phyloP scores from a whole-genome alignment of 2,329 filamentous ascomycete species.

The Hypomyces perniciosus region DNA sequence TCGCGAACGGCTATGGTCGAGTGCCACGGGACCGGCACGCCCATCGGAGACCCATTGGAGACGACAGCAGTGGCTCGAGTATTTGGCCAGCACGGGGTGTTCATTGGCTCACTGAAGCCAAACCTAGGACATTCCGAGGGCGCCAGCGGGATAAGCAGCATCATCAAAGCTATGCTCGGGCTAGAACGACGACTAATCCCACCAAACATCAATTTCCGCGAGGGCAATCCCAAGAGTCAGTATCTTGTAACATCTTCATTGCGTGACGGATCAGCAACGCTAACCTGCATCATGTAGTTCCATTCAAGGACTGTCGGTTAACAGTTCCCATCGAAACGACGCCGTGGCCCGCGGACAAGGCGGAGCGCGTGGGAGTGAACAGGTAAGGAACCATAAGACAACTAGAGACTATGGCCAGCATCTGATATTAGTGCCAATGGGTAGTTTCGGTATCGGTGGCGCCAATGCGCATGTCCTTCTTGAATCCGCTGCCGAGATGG shows the following conservation, averaged over 20 bases:
- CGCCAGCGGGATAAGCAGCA: constrained; percentile 22
- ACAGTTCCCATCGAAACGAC: constrained; percentile 20
- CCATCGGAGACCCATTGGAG: constrained; percentile 38
- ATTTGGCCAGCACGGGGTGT: constrained; percentile 23
- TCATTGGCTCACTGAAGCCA: constrained; percentile 30
- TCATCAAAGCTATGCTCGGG: constrained; percentile 29
- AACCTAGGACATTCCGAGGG: constrained; percentile 35
- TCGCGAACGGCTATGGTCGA: constrained; percentile 27
- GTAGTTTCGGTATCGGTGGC: constrained; percentile 33
- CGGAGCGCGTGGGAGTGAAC: constrained; percentile 29
- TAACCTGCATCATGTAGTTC: constrained; percentile 10
- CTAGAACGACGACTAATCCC: constrained; percentile 27
- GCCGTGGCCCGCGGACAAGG: constrained; percentile 20
- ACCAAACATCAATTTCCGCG: constrained; percentile 27
- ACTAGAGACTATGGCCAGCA: not conserved
- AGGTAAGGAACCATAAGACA: constrained; percentile 6
- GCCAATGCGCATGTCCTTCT: constrained; percentile 30
- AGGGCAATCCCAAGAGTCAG: constrained; percentile 20
- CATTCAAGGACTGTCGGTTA: constrained; percentile 19
- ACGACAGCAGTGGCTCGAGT: constrained; percentile 27
- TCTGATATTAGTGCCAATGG: not conserved
- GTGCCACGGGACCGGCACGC: constrained; percentile 42
- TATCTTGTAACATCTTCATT: not conserved
- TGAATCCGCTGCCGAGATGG: not conserved
- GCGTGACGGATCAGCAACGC: not conserved